Conservation (phyloP, 2,329 filamentous ascomycete genomes). For the Zymoseptoria tritici region DNA sequence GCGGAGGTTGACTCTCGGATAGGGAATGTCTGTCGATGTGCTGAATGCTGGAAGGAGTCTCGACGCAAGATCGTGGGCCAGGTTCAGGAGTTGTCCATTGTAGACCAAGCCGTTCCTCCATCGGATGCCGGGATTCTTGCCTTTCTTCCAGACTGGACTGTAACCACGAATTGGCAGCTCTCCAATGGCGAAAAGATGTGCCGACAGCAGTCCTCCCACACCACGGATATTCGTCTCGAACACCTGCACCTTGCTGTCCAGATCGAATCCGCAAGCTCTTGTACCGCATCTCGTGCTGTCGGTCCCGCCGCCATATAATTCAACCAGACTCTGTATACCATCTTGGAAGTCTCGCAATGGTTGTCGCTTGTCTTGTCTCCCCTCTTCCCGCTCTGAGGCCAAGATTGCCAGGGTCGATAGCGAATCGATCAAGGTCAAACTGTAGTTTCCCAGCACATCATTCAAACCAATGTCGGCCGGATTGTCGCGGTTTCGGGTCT, state of each 20-base stretch:
- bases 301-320: constrained; percentile 80
- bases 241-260: constrained; percentile 97
- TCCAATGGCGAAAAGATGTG: constrained; percentile 86
- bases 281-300: constrained; percentile 62
- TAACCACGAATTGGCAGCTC: constrained; percentile 83
- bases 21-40: constrained; percentile 83
- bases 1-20: constrained; percentile 86
- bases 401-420: constrained; percentile 89
- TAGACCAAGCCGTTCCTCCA: constrained; percentile 59
- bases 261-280: constrained; percentile 74
- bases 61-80: constrained; percentile 77
- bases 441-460: constrained; percentile 95
- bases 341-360: constrained; percentile 61
- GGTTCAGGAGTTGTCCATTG: constrained; percentile 79
- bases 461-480: constrained; percentile 79
- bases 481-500: constrained; percentile 76
- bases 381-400: constrained; percentile 55
- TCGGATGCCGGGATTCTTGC: constrained; percentile 35
- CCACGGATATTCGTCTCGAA: constrained; percentile 97
- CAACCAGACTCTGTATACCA: constrained; percentile 66
- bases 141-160: constrained; percentile 40
- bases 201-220: constrained; percentile 81
- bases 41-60: constrained; percentile 87
- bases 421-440: constrained; percentile 88
- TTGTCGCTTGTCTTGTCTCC: constrained; percentile 31